Conservation (phyloP, 805 yeast species). For the Saccharomycopsis amapae region DNA sequence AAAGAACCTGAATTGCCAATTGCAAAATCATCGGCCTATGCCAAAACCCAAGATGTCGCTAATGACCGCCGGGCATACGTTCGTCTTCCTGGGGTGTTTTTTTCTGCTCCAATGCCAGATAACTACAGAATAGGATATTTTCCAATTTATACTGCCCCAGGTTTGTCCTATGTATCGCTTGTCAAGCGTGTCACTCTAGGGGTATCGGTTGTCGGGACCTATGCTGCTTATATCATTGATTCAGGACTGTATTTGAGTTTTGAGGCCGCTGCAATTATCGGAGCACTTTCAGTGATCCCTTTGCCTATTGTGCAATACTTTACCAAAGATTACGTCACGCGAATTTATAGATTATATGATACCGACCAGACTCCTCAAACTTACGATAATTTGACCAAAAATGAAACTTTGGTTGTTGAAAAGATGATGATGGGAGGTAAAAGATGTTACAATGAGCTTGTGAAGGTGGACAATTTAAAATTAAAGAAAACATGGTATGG, state of each 20-base stretch:
- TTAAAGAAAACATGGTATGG: constrained; percentile 38
- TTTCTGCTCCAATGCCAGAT: constrained; percentile 41
- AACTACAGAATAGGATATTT: constrained; percentile 49
- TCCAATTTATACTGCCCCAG: constrained; percentile 61
- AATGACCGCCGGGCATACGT: constrained; percentile 27
- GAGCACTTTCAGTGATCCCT: constrained; percentile 42
- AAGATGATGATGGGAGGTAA: constrained; percentile 63
- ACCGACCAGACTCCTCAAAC: constrained; percentile 52
- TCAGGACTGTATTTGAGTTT: constrained; percentile 49
- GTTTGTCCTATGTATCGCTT: constrained; percentile 52
- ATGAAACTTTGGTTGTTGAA: constrained; percentile 64
- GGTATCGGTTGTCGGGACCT: constrained; percentile 51
- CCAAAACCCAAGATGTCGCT: constrained; percentile 8
- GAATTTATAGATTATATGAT: constrained; percentile 65
- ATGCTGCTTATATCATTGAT: constrained; percentile 52
- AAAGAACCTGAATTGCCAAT: constrained; percentile 7
- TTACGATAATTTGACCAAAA: constrained; percentile 47
- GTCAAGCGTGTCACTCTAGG: constrained; percentile 57
- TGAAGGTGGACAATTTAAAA: constrained; percentile 42
- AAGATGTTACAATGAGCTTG: constrained; percentile 53
- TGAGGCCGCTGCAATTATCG: constrained; percentile 36
- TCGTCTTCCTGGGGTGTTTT: constrained; percentile 35
- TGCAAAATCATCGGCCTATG: constrained; percentile 21
- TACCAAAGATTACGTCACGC: constrained; percentile 60
- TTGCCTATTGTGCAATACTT: constrained; percentile 50